Evolutionary conservation across 495 filamentous ascomycete genomes (phyloP).

Genomic region (Penicillium desertorum): DNA sequence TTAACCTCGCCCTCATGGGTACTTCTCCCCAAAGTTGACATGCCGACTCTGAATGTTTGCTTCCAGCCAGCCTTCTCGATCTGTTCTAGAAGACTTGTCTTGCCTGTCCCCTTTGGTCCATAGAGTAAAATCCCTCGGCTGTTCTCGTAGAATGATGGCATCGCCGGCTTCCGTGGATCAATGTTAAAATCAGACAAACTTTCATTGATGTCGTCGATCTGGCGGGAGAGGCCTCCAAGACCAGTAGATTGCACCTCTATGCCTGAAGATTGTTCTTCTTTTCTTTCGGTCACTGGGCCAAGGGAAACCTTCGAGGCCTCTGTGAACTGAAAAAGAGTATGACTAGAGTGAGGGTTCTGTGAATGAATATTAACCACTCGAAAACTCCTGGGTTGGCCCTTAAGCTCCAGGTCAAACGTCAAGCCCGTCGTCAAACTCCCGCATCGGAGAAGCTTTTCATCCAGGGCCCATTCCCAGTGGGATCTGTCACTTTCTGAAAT

Average conservation of each 20-base stretch:
- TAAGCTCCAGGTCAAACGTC: constrained; percentile 48
- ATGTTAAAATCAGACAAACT: constrained; percentile 59
- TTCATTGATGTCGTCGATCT: constrained; percentile 64
- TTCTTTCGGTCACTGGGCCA: constrained; percentile 24
- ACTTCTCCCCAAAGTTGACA: constrained; percentile 50
- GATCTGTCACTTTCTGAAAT: constrained; percentile 47
- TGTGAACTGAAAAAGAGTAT: constrained; percentile 40
- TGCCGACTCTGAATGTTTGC: constrained; percentile 60
- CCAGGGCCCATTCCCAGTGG: constrained; percentile 65
- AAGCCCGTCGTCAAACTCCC: constrained; percentile 45
- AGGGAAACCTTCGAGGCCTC: constrained; percentile 38
- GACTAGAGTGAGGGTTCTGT: constrained; percentile 22
- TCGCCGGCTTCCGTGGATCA: constrained; percentile 28
- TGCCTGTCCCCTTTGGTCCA: constrained; percentile 82
- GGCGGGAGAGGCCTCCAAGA: constrained; percentile 64
- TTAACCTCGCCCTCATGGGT: constrained; percentile 46
- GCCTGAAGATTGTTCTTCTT: constrained; percentile 16
- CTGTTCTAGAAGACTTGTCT: constrained; percentile 65
- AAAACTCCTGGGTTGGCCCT: constrained; percentile 47
- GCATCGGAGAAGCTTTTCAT: constrained; percentile 54
- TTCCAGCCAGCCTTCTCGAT: constrained; percentile 70
- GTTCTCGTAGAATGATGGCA: constrained; percentile 46
- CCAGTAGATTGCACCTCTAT: constrained; percentile 35
- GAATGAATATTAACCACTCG: constrained; percentile 39
- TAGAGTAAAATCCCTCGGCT: constrained; percentile 68